Conservation (phyloP, 2,329 filamentous ascomycete species). For the Chalara sp. region DNA sequence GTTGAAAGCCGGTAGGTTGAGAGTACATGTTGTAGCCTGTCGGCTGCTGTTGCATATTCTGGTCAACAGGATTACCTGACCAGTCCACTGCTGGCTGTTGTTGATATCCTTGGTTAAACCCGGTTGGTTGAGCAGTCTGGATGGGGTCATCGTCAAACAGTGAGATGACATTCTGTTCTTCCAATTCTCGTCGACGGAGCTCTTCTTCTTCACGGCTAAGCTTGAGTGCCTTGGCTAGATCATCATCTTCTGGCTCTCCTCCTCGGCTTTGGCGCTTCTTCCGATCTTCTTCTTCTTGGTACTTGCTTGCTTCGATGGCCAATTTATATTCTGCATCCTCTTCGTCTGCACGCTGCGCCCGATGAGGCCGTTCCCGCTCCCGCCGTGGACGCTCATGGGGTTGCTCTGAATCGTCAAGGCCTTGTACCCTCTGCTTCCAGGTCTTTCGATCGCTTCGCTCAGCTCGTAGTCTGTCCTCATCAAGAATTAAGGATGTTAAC, state of each 20-base stretch:
- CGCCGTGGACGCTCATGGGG: slow-evolving; percentile 34
- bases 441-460: slow-evolving; percentile 88
- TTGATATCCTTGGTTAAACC: slow-evolving; percentile 95
- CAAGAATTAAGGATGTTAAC: slow-evolving; percentile 81
- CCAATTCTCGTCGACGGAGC: slow-evolving; percentile 75
- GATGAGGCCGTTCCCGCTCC: slow-evolving; percentile 36
- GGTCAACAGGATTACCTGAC: slow-evolving; percentile 90
- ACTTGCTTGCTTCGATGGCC: slow-evolving; percentile 90
- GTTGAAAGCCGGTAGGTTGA: slow-evolving; percentile 42
- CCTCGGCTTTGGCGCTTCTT: slow-evolving; percentile 62
- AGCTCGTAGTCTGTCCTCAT: slow-evolving; percentile 84
- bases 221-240: slow-evolving; percentile 89
- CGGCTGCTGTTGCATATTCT: slow-evolving; percentile 64
- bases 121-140: slow-evolving; percentile 60
- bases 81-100: slow-evolving; percentile 95
- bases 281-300: slow-evolving; percentile 86
- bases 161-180: slow-evolving; percentile 75
- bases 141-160: slow-evolving; percentile 79
- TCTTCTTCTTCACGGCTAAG: slow-evolving; percentile 95
- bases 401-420: slow-evolving; percentile 74
- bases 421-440: slow-evolving; percentile 95
- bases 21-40: slow-evolving; percentile 62
- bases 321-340: slow-evolving; percentile 87
- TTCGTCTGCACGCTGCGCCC: slow-evolving; percentile 56
- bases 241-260: slow-evolving; percentile 63